Conservation (phyloP, 2,329 filamentous ascomycete genomes). For the Biscogniauxia sp. region DNA sequence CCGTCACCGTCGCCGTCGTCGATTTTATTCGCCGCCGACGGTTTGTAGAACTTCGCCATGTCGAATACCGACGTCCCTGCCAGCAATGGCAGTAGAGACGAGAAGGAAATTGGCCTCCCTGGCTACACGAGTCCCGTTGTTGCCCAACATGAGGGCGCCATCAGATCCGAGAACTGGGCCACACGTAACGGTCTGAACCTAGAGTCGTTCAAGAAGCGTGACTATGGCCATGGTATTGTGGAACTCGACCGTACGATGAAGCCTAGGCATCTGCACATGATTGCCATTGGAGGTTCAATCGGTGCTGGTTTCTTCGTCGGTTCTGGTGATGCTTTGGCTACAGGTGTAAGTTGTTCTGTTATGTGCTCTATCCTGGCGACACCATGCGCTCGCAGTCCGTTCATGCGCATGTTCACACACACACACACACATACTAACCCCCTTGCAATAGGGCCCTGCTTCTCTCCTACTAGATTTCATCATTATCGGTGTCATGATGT, state of each 20-base stretch:
- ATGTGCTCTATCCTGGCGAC: no score
- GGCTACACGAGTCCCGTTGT: conserved; percentile 18
- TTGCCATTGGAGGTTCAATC: conserved; percentile 54
- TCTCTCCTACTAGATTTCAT: conserved; percentile 48
- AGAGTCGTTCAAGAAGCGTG: conserved; percentile 42
- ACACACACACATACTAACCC: conserved; percentile 3
- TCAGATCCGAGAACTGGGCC: conserved; percentile 29
- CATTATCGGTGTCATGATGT: conserved; percentile 59
- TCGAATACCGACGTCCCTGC: conserved; percentile 20
- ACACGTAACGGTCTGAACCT: conserved; percentile 42
- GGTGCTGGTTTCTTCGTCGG: conserved; percentile 63
- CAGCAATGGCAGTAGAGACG: conserved; percentile 26
- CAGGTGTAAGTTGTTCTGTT: conserved; percentile 37
- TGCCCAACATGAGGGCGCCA: conserved; percentile 17
- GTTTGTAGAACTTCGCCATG: conserved; percentile 13
- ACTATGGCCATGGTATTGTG: conserved; percentile 34
- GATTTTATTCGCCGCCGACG: neutral
- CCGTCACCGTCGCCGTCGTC: conserved; percentile 2
- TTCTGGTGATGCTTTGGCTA: conserved; percentile 49
- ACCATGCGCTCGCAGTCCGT: no score
- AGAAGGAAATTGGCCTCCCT: conserved; percentile 30
- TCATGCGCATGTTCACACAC: neutral
- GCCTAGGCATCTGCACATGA: conserved; percentile 51
- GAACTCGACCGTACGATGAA: conserved; percentile 44
- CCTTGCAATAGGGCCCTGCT: conserved; percentile 36